Conservation (phyloP, 768 basidiomycete species). For the Galerina marginata region DNA sequence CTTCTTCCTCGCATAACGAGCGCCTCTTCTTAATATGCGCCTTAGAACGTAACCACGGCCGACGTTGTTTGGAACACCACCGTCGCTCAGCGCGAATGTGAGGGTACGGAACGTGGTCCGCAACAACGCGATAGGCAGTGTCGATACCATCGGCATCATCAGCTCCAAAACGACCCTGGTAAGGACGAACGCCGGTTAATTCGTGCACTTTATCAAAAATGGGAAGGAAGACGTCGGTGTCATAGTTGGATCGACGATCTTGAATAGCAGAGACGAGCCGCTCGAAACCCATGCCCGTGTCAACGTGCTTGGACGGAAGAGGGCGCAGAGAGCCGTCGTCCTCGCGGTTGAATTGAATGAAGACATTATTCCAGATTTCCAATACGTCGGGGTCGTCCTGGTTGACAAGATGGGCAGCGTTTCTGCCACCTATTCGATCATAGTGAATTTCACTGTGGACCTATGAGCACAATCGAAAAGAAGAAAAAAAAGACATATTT, state of each 20-base stretch:
- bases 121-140: constrained; percentile 96
- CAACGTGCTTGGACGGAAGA: constrained; percentile 93
- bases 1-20: constrained; percentile 96
- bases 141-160: constrained; percentile 96
- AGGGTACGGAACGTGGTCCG: constrained; percentile 95
- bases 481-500: constrained; percentile 1
- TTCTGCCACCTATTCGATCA: constrained; percentile 97
- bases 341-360: constrained; percentile 98
- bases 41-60: constrained; percentile 97
- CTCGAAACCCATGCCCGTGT: constrained; percentile 99
- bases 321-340: constrained; percentile 78
- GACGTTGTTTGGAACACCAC: constrained; percentile 94
- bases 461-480: constrained; percentile 3
- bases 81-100: constrained; percentile 95
- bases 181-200: constrained; percentile 86
- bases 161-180: constrained; percentile 90
- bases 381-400: constrained; percentile 96
- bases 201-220: constrained; percentile 88
- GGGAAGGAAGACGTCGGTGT: constrained; percentile 93
- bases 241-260: constrained; percentile 93
- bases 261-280: constrained; percentile 94
- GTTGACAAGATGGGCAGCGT: constrained; percentile 92
- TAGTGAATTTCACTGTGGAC: constrained; percentile 88
- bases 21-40: constrained; percentile 90
- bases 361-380: constrained; percentile 99